Percentiles rank a stretch among this genome's conserved stretches.
Conservation (phyloP, 2,329 filamentous ascomycete species). For the Clarireedia homoeocarpa region DNA sequence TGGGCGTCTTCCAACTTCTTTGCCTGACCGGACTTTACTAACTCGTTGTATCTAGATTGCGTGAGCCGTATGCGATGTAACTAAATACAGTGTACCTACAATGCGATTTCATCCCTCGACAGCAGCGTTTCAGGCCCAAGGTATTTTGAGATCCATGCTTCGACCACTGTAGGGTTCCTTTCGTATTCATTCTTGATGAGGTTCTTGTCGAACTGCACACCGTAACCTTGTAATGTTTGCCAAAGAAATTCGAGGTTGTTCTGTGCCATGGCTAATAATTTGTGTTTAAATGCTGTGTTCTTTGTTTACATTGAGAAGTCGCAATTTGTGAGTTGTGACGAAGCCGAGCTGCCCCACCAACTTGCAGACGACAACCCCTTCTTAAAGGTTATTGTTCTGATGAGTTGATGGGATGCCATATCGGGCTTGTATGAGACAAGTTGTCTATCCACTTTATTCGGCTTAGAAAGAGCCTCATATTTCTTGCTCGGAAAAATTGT, state of each 20-base stretch:
- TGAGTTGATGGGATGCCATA: no score
- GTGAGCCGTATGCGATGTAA: slow-evolving; percentile 5
- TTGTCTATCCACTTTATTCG: no score
- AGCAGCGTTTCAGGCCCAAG: slow-evolving; percentile 44
- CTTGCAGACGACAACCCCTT: no score
- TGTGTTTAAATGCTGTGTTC: slow-evolving; percentile 16
- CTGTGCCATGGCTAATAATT: slow-evolving; percentile 18
- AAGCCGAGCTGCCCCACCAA: background rate
- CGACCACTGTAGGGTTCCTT: slow-evolving; percentile 18
- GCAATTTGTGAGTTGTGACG: background rate
- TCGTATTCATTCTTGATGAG: slow-evolving; percentile 20
- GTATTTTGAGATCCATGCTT: slow-evolving; percentile 41
- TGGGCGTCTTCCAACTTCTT: slow-evolving; percentile 37
- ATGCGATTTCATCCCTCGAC: slow-evolving; percentile 43
- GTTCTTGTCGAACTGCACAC: slow-evolving; percentile 25
- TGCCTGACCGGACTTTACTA: slow-evolving; percentile 42
- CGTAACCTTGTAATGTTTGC: slow-evolving; percentile 23
- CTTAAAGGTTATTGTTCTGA: no score
- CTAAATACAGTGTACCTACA: slow-evolving; percentile 33
- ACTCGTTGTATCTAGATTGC: slow-evolving; percentile 39
- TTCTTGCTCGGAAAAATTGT: no score
- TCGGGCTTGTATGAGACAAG: no score
- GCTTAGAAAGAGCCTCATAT: no score
- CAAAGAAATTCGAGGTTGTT: slow-evolving; percentile 20
- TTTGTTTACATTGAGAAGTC: slow-evolving; percentile 1